Evolutionary conservation across 176 grass and related monocot genomes (phyloP), one percentile per base, ranked within the genome.

Genomic region (Triticum aestivum): DNA sequence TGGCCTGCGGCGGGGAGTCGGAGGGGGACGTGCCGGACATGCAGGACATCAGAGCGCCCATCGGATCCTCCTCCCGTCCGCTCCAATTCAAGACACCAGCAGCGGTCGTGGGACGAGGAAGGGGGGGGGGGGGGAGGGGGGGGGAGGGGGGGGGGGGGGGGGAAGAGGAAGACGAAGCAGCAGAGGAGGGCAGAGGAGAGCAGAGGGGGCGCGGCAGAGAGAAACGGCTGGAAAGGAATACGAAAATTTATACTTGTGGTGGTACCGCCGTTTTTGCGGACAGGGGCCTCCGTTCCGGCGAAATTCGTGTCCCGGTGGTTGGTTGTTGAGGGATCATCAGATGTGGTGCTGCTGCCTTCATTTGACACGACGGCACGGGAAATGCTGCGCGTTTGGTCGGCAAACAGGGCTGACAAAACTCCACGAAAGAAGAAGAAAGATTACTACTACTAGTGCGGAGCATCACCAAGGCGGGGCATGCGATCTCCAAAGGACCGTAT

Each of bases 21-120:
- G 83, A 76, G 34, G 59, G 42, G 12, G 75, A 17, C 27, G 42
- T 52, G 69, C 85, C 58, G 59, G 91, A 92, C 65, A 96, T 69
- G 88, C 96, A 98, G 42, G 96, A 96, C 11, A 96, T 5, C 21
- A 96, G 58, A 8, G 78, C 83, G 1, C 96, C 96, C 96, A 98
- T 98, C 61, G 39, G 5, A 39, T 0, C 65, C n/a, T 6, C 23
- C 30, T 11, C 51, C 51, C 81, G 67, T 58, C 64, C n/a, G 65
- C 80, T 79, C 21, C 23, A 68, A 14, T 32, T 30, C 3, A 9
- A 20, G 37, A 11, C 4, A 74, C 8, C 71, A 0, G 51, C 41
- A 13, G 58, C 12, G 42, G 11, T 10, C 4, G 21, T 18, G 5
- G 69, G 14, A n/a, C 52, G 39, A 30, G 38, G 75, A 62, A 29